Base-by-base conservation (phyloP, 2,329 filamentous ascomycete species). In the Calonectria henricotiae region DNA sequence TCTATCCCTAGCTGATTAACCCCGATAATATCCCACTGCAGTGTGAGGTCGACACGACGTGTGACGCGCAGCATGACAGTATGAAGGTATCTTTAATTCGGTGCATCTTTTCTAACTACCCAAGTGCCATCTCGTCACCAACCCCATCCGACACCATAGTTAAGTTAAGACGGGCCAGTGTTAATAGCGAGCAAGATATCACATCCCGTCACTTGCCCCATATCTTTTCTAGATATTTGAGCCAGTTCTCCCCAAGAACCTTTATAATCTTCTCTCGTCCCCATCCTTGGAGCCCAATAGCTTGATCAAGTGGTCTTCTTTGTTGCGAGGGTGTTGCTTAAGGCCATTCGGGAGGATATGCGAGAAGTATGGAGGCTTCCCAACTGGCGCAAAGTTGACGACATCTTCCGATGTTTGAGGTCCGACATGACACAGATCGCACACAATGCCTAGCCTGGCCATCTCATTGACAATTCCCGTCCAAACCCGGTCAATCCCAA, bases 281-380 rank as follows among this genome's bases (percentile, higher is more conserved):
- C 82, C 82, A 84, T 4, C 80, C 47, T 80, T 81, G 9, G 76
- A 76, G 0, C 80, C 82, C 11, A 84, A 72, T 15, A 81, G 73
- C 49, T 76, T 78, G 75, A 83, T 81, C 32, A 84, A 68, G 13
- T 78, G 73, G 49, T 84, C 82, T 9, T 77, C 78, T 73, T 83
- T 84, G 75, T 83, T 84, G 13, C 82, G 79, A 7, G 80, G 75
- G 64, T 84, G 82, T 3, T 82, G 79, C 35, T 77, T 76, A 64
- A 83, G 68, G 1, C 82, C 82, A 1, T 70, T 74, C 0, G 82
- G 81, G 12, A 83, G 74, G 2, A 84, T 67, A 65, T 84, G 82
- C 2, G 81, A 83, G 76, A 84, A 84, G 63, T 80, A 84, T 2
- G 82, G 81, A 7, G 82, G 82, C 69, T 83, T 83, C 8, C 78